These are phyloP conservation scores for Schwanniomyces sp. DNA, from an alignment of 805 yeast species.

Conservation along the genomic window DNA sequence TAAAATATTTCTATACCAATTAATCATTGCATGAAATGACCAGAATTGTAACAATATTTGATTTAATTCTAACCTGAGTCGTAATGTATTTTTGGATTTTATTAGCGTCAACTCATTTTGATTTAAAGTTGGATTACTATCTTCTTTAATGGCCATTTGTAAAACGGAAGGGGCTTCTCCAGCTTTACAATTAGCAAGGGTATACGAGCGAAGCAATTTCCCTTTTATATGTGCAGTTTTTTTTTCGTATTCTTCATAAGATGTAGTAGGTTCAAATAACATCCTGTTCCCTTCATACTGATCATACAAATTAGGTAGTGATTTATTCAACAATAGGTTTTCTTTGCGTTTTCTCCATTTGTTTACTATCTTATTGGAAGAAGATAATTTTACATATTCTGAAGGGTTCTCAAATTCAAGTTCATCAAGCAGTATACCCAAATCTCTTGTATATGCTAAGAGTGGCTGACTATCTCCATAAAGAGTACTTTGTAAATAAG, in stretches of 20 bases:
- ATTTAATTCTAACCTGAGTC: constrained; percentile 38
- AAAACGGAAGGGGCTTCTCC: constrained; percentile 39
- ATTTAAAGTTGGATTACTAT: constrained; percentile 8
- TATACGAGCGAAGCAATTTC: constrained; percentile 21
- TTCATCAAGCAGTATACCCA: neutral
- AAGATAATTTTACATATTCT: constrained; percentile 5
- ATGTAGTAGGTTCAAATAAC: constrained; percentile 38
- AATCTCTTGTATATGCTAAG: constrained; percentile 3
- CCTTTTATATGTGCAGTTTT: constrained; percentile 18
- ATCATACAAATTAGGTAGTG: constrained; percentile 17
- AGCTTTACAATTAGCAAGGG: constrained; percentile 27
- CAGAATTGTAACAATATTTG: constrained; percentile 41
- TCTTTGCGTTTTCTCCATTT: constrained; percentile 15
- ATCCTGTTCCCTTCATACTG: constrained; percentile 27
- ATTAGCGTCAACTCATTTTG: constrained; percentile 19
- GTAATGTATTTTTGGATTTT: constrained; percentile 31
- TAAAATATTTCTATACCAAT: constrained; percentile 35
- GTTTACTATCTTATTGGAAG: constrained; percentile 17
- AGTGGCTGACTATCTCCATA: neutral
- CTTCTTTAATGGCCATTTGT: constrained; percentile 23
- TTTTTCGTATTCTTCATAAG: constrained; percentile 15
- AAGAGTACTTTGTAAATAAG: neutral
- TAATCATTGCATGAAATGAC: constrained; percentile 39
- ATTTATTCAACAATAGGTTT: constrained; percentile 2
- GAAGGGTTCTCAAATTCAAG: neutral